A percentile compares a stretch with the other conserved stretches of the same genome.
phyloP scores from a whole-genome alignment of 2,329 filamentous ascomycete genomes.

The Diaporthe citrichinensis region DNA sequence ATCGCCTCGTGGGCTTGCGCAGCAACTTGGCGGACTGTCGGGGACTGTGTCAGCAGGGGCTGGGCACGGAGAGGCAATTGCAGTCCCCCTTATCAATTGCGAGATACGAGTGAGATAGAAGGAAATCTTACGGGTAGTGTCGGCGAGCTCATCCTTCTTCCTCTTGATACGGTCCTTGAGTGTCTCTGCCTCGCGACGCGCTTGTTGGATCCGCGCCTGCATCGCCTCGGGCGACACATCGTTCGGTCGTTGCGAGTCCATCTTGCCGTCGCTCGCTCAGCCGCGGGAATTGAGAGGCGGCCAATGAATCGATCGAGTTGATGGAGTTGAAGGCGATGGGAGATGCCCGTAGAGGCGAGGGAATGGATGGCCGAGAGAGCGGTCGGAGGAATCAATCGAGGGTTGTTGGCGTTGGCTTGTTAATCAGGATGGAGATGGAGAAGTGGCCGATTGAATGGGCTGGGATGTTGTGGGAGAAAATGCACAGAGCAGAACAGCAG shows the following conservation, averaged over 20 bases:
- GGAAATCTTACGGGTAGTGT: slow-evolving; percentile 90
- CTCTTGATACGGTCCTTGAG: slow-evolving; percentile 99
- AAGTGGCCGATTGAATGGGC: slow-evolving; percentile 39
- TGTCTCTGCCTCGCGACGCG: slow-evolving; percentile 96
- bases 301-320: slow-evolving; percentile 39
- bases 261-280: slow-evolving; percentile 48
- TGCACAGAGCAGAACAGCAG: slow-evolving; percentile 39
- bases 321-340: slow-evolving; percentile 14
- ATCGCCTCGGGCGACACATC: slow-evolving; percentile 82
- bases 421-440: slow-evolving; percentile 37
- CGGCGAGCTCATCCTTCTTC: slow-evolving; percentile 99
- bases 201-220: slow-evolving; percentile 93
- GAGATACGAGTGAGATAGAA: slow-evolving; percentile 17
- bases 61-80: slow-evolving; percentile 16
- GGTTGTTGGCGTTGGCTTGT: slow-evolving; percentile 35
- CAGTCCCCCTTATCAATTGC: slow-evolving; percentile 30
- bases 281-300: slow-evolving; percentile 40
- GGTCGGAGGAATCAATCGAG: slow-evolving; percentile 38
- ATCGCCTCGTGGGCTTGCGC: slow-evolving; percentile 93
- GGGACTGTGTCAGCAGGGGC: slow-evolving; percentile 44
- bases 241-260: slow-evolving; percentile 71
- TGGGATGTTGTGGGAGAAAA: slow-evolving; percentile 41
- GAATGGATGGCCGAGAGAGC: slow-evolving; percentile 35
- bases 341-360: slow-evolving; percentile 31
- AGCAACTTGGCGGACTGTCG: slow-evolving; percentile 88